These are phyloP conservation scores for Cryptococcus deneoformans DNA, from an alignment of 1,284 basidiomycete species.

Conservation along the genomic window DNA sequence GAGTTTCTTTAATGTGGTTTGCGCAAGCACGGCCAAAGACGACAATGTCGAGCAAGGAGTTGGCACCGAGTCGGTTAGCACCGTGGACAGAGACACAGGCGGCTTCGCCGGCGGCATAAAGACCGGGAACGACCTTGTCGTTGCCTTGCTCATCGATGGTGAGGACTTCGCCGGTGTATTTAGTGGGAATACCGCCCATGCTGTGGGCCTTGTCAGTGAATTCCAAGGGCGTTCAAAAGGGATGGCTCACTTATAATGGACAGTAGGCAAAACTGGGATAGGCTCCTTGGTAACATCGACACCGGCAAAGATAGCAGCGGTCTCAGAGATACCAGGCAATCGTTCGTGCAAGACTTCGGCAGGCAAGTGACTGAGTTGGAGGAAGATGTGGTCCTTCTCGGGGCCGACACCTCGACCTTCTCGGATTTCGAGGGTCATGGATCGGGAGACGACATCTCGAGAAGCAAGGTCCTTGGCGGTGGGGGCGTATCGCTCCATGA, in stretches of 20 bases:
- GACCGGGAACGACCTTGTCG: constrained; percentile 91
- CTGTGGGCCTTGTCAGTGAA: constrained; percentile 48
- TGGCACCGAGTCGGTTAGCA: constrained; percentile 98
- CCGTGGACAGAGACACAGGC: constrained; percentile 99
- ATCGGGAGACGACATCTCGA: constrained; percentile 98
- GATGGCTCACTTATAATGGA: constrained; percentile 70
- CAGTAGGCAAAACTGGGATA: constrained; percentile 93
- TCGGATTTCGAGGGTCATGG: constrained; percentile 98
- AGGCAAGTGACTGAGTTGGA: constrained; percentile 97
- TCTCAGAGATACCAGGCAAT: constrained; percentile 99
- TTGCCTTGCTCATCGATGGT: constrained; percentile 82
- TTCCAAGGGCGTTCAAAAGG: constrained; percentile 54
- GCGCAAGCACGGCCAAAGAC: constrained; percentile 99
- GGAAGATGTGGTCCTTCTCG: constrained; percentile 96
- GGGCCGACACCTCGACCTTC: constrained; percentile 99
- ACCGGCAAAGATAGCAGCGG: constrained; percentile 97
- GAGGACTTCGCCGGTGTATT: constrained; percentile 96
- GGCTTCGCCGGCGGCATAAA: constrained; percentile 98
- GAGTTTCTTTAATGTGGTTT: constrained; percentile 92
- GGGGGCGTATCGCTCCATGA: constrained; percentile 99
- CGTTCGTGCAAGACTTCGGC: constrained; percentile 95
- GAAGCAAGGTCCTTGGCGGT: constrained; percentile 99
- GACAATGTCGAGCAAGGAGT: constrained; percentile 98
- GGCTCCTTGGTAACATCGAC: constrained; percentile 99
- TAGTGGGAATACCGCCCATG: constrained; percentile 99